A percentile compares a stretch with the other conserved stretches of the same genome.
phyloP scores from a whole-genome alignment of 345 rosid species.

The Camelina neglecta region DNA sequence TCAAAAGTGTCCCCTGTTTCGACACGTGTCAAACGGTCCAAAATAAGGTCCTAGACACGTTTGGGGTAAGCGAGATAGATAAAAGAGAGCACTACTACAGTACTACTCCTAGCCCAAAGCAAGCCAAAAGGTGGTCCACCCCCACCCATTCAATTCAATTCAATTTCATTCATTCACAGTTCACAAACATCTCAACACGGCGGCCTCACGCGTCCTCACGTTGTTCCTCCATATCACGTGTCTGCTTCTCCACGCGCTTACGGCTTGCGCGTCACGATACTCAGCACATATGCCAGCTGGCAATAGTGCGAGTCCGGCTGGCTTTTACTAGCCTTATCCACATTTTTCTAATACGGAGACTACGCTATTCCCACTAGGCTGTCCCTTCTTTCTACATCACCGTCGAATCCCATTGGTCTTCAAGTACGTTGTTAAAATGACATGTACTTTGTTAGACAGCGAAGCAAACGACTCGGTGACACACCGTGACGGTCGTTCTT shows the following conservation, averaged over 20 bases:
- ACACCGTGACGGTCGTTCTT: slow-evolving; percentile 15
- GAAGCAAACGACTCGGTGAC: slow-evolving; percentile 35
- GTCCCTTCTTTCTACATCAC: slow-evolving; percentile 29
- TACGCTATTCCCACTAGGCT: slow-evolving; percentile 17
- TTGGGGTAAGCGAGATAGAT: slow-evolving; percentile 12
- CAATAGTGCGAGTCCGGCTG: slow-evolving; percentile 44
- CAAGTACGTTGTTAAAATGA: slow-evolving; percentile 27
- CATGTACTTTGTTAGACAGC: slow-evolving; percentile 32
- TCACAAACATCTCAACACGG: slow-evolving; percentile 8
- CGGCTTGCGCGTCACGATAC: neutral
- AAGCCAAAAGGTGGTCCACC: slow-evolving; percentile 27
- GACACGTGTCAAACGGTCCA: slow-evolving; percentile 41
- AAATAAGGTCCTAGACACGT: slow-evolving; percentile 36
- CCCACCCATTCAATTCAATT: too few relatives aligned
- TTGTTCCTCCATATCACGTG: slow-evolving; percentile 39
- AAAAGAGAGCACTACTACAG: neutral
- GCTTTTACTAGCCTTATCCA: slow-evolving; percentile 44
- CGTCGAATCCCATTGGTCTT: slow-evolving; percentile 26
- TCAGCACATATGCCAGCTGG: slow-evolving; percentile 37
- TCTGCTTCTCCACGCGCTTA: slow-evolving; percentile 34
- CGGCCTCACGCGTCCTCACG: slow-evolving; percentile 42
- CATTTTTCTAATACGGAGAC: slow-evolving; percentile 24
- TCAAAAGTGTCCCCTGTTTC: slow-evolving; percentile 29
- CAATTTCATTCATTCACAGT: too few relatives aligned
- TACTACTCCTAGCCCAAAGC: neutral